A percentile compares a stretch with the other conserved stretches of the same genome.
Evolutionary conservation across 176 grass and related monocot species (phyloP).

Genomic region (Raddia guianensis): DNA sequence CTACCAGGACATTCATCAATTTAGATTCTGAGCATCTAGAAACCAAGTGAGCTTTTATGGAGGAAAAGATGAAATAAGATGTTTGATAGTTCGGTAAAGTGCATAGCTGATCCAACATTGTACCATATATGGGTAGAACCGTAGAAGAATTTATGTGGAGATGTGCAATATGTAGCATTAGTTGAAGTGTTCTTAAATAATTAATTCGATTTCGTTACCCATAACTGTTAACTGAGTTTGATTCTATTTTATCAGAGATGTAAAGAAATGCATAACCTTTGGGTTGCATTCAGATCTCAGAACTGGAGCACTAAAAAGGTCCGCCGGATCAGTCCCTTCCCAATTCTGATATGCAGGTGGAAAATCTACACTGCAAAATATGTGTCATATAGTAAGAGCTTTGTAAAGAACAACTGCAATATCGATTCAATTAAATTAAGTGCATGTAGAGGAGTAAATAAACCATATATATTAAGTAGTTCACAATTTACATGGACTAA

Average conservation of each 20-base stretch:
- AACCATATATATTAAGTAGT: neutral
- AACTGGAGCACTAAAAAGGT: conserved; percentile 85
- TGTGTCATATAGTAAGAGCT: conserved; percentile 22
- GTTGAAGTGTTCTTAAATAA: conserved; percentile 8
- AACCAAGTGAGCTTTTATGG: neutral
- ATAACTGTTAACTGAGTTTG: conserved; percentile 3
- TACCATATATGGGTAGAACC: neutral
- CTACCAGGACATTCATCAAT: neutral
- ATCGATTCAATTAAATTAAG: conserved; percentile 23
- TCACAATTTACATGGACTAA: neutral
- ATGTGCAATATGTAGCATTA: conserved; percentile 13
- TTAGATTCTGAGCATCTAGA: conserved; percentile 30
- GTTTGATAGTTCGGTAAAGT: neutral
- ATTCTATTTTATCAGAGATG: conserved; percentile 11
- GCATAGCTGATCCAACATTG: neutral
- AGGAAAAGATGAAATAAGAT: conserved; percentile 1
- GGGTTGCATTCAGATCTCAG: conserved; percentile 94
- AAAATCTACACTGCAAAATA: conserved; percentile 80
- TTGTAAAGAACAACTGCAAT: conserved; percentile 1
- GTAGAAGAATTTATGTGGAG: conserved; percentile 21
- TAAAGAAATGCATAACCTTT: conserved; percentile 58
- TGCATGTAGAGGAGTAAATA: neutral
- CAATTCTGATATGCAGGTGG: conserved; percentile 92
- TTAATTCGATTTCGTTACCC: neutral
- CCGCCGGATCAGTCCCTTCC: conserved; percentile 89